Percentiles rank a stretch among this genome's conserved stretches.
phyloP scores from a whole-genome alignment of 1,139 yeast species.

The Tardiomyces digboiensis region DNA sequence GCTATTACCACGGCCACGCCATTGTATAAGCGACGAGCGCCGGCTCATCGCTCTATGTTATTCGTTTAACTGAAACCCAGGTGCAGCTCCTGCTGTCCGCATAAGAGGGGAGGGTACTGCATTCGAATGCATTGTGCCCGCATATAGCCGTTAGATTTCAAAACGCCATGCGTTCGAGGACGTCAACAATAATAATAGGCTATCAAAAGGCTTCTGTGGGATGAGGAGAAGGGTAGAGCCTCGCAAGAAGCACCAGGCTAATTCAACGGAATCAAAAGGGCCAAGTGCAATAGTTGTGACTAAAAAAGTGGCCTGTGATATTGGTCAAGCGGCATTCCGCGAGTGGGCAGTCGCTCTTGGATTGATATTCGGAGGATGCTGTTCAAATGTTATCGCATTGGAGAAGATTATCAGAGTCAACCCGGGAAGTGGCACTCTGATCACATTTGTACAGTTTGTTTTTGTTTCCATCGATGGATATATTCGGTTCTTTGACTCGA shows the following conservation, averaged over 20 bases:
- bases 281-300: no score
- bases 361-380: slow-evolving; percentile 64
- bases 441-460: slow-evolving; percentile 54
- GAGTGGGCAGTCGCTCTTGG: slow-evolving; percentile 10
- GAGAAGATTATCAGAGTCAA: slow-evolving; percentile 40
- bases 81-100: not conserved
- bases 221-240: no score
- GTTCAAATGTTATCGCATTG: slow-evolving; percentile 55
- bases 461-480: slow-evolving; percentile 42
- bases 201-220: no score
- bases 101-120: not conserved
- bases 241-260: no score
- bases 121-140: not conserved
- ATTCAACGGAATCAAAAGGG: no score
- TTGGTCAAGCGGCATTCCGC: no score
- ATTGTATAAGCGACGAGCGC: not conserved
- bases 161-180: no score
- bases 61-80: no score
- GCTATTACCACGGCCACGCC: not conserved
- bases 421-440: slow-evolving; percentile 37
- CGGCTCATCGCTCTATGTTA: no score
- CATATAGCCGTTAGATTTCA: no score
- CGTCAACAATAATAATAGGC: no score
- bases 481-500: slow-evolving; percentile 27
- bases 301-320: no score